Evolutionary conservation across 2,329 filamentous ascomycete genomes (phyloP).

Genomic region (Sporothrix euskadiensis): DNA sequence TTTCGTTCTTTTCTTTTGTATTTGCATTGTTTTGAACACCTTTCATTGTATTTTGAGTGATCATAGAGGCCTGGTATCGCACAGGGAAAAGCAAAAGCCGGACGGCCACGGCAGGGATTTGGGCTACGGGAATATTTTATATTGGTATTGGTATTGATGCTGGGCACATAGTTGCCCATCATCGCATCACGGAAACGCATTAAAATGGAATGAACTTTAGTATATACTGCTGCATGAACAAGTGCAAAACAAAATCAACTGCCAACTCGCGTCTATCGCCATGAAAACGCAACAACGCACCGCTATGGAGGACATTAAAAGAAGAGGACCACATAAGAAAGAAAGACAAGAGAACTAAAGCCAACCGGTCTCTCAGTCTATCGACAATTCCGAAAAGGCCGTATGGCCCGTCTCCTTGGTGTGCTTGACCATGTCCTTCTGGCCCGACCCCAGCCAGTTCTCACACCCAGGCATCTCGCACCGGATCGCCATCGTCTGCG

Average conservation of each 20-base stretch:
- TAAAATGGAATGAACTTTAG: background rate
- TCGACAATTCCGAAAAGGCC: constrained; percentile 41
- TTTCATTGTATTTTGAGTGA: background rate
- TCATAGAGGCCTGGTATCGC: constrained; percentile 2
- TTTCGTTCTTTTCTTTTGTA: background rate
- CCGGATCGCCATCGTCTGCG: constrained; percentile 71
- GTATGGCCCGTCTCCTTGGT: constrained; percentile 63
- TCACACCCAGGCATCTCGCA: constrained; percentile 67
- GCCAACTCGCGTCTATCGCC: background rate
- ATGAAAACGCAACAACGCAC: background rate
- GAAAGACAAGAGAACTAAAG: background rate
- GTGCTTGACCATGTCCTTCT: constrained; percentile 63
- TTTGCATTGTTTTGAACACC: background rate
- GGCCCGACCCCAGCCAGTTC: constrained; percentile 66
- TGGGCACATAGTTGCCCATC: background rate
- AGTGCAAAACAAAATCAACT: background rate
- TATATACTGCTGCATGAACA: background rate
- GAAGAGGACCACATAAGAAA: background rate
- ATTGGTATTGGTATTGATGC: background rate
- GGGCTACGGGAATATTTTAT: too few species aligned
- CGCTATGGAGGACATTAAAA: constrained; percentile 3
- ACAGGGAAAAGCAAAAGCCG: background rate
- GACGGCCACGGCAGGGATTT: background rate
- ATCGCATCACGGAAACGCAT: background rate
- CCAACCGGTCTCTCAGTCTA: constrained; percentile 16